Percentiles rank a stretch among this genome's conserved stretches.
Evolutionary conservation across 495 filamentous ascomycete species (phyloP).

Genomic region (Penicillium taxi): DNA sequence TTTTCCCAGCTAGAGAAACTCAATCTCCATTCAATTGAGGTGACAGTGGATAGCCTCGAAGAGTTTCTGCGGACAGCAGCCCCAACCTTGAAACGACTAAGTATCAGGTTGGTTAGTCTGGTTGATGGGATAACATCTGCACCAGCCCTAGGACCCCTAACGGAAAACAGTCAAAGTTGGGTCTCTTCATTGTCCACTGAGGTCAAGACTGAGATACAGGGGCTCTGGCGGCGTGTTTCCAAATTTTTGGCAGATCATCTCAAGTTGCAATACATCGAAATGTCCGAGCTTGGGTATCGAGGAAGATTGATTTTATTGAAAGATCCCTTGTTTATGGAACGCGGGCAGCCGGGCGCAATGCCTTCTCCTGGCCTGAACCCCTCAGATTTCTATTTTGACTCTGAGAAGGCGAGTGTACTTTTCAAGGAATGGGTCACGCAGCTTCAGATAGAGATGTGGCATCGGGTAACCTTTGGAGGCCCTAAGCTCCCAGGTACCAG

Average conservation of each 20-base stretch:
- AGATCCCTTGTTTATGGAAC: conserved; percentile 2
- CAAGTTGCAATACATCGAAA: background rate
- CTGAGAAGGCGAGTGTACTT: conserved; percentile 1
- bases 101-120: background rate
- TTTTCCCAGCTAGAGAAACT: conserved; percentile 5
- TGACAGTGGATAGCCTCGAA: conserved; percentile 1
- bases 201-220: conserved; percentile 1
- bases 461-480: background rate
- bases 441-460: conserved; percentile 3
- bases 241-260: background rate
- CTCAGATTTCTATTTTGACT: conserved; percentile 2
- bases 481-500: conserved; percentile 1
- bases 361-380: background rate
- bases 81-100: conserved; percentile 2
- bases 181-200: conserved; percentile 1
- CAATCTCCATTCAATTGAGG: conserved; percentile 5
- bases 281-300: conserved; percentile 1
- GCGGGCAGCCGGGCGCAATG: conserved; percentile 2
- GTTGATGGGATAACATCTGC: background rate
- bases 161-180: conserved; percentile 1
- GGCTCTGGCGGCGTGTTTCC: conserved; percentile 1
- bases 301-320: conserved; percentile 1
- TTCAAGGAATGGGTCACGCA: conserved; percentile 4
- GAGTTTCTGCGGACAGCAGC: conserved; percentile 4
- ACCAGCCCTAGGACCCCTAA: conserved; percentile 3